Evolutionary conservation across 148 eudicot genomes (phyloP).

Genomic region (Vaccinium macrocarpon): DNA sequence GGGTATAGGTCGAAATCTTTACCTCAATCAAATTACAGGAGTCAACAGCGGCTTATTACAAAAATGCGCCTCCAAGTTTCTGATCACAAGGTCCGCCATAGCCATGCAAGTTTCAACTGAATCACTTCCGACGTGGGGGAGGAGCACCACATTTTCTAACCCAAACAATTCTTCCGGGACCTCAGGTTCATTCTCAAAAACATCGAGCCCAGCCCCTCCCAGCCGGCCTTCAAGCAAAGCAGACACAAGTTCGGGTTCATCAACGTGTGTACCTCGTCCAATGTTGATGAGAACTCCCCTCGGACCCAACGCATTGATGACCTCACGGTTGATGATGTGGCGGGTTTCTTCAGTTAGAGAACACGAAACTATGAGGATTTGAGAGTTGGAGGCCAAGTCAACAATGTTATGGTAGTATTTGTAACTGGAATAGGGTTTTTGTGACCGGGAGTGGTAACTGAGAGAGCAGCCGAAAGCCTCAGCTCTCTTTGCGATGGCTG

Average conservation of each 20-base stretch:
- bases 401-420: conserved; percentile 43
- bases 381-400: conserved; percentile 57
- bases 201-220: conserved; percentile 92
- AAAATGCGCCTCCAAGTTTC: conserved; percentile 70
- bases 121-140: conserved; percentile 69
- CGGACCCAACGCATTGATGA: conserved; percentile 70
- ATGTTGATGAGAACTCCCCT: conserved; percentile 72
- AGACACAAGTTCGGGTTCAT: conserved; percentile 71
- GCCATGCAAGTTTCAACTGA: conserved; percentile 62
- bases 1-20: neutral
- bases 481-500: conserved; percentile 75
- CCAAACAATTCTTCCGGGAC: conserved; percentile 61
- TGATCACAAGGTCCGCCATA: conserved; percentile 75
- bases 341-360: conserved; percentile 59
- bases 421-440: conserved; percentile 48
- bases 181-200: conserved; percentile 74
- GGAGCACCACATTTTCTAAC: conserved; percentile 68
- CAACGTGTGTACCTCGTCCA: conserved; percentile 75
- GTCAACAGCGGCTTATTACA: conserved; percentile 50
- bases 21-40: conserved; percentile 49
- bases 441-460: conserved; percentile 64
- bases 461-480: conserved; percentile 70
- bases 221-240: conserved; percentile 73
- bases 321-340: conserved; percentile 65
- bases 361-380: conserved; percentile 65